These are phyloP conservation scores for Ogataea kodamae DNA, from an alignment of 805 yeast species.

Conservation along the genomic window DNA sequence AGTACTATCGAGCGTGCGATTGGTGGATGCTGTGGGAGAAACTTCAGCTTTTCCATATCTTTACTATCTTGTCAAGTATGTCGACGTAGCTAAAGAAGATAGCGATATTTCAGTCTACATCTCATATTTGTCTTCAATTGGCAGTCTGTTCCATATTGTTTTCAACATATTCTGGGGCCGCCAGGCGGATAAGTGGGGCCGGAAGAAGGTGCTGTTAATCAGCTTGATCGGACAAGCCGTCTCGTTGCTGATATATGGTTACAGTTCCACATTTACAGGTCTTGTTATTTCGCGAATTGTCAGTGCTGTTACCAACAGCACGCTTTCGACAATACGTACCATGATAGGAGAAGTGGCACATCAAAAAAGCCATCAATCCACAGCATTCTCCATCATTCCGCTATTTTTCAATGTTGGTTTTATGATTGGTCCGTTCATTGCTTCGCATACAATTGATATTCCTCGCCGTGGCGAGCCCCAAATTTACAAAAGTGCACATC, in stretches of 20 bases:
- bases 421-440: conserved; percentile 51
- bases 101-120: conserved; percentile 54
- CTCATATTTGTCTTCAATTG: conserved; percentile 56
- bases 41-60: conserved; percentile 44
- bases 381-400: conserved; percentile 61
- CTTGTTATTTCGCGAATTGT: conserved; percentile 51
- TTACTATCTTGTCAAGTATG: conserved; percentile 54
- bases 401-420: conserved; percentile 57
- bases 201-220: conserved; percentile 52
- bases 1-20: conserved; percentile 28
- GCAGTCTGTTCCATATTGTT: conserved; percentile 56
- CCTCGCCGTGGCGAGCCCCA: neutral
- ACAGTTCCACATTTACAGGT: conserved; percentile 47
- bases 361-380: conserved; percentile 55
- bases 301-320: conserved; percentile 58
- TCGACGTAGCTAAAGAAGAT: conserved; percentile 33
- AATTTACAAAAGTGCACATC: conserved; percentile 36
- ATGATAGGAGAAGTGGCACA: conserved; percentile 57
- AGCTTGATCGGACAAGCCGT: conserved; percentile 51
- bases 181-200: conserved; percentile 51
- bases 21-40: conserved; percentile 42
- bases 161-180: conserved; percentile 60
- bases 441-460: conserved; percentile 35
- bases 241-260: conserved; percentile 49
- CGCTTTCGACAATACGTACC: conserved; percentile 59